Evolutionary conservation across 306 rosid genomes (phyloP), one percentile per base, ranked within the genome.

Genomic region (Trifolium subterraneum): DNA sequence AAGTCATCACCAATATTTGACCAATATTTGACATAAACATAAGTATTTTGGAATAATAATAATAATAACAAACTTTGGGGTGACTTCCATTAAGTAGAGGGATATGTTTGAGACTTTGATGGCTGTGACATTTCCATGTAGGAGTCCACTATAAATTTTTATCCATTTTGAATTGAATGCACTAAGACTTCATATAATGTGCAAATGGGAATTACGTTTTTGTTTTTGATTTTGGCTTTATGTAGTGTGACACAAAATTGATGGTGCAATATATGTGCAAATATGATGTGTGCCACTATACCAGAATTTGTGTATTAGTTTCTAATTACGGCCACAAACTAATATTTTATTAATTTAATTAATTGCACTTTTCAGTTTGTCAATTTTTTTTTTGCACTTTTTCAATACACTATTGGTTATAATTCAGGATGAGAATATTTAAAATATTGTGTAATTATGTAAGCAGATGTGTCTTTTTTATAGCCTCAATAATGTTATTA

Each of bases 201-300:
- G 7, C 54, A 48, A 4, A 19, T 69, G 23, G 35, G 16, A 59
- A 61, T 73, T 56, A 14, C 69, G 23, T 29, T 65, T 67, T 50
- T 6, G 64, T 44, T 71, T 35, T 42, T 27, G 7, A 18, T 45
- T 80, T 81, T 81, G 48, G 65, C 23, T 44, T 33, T n/a, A 48
- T 5, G 23, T 16, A 38, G 52, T 61, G 38, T 10, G 42, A 72
- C 61, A 64, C 8, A 47, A 59, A 63, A 74, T 13, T 18, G 41
- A 10, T 62, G 59, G 85, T 87, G 91, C 54, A 47, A 47, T 47
- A 8, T 36, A 36, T 47, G 54, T 47, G 54, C 78, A 75, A 54
- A 10, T 68, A 69, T 88, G 91, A 87, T 84, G 86, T 88, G 96
- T 84, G 70, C 90, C 90, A 82, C 86, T 68, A 29, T 29, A 56